Conservation (phyloP, 2,329 filamentous ascomycete species). For the Aspergillus sp. region DNA sequence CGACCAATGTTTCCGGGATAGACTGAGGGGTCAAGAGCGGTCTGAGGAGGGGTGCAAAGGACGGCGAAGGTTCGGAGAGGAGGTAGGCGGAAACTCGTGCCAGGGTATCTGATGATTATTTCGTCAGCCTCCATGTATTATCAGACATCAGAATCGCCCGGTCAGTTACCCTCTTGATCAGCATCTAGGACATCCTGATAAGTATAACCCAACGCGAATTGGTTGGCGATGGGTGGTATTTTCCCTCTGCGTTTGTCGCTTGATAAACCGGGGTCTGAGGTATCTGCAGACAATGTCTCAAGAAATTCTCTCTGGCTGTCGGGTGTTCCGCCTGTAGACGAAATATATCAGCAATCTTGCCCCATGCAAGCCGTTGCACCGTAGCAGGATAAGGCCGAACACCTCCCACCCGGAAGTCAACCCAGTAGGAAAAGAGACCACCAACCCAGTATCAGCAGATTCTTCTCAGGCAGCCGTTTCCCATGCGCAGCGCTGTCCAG, state of each 20-base stretch:
- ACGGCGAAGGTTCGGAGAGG: constrained; percentile 72
- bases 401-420: not conserved
- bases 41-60: constrained; percentile 73
- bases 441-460: constrained; percentile 73
- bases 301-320: constrained; percentile 80
- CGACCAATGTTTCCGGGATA: constrained; percentile 76
- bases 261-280: constrained; percentile 32
- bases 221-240: constrained; percentile 75
- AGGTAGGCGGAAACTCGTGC: constrained; percentile 84
- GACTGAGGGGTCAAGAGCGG: constrained; percentile 77
- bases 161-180: constrained; percentile 70
- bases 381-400: not conserved
- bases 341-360: constrained; percentile 12
- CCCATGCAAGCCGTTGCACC: not conserved
- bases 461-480: constrained; percentile 85
- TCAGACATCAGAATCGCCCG: not conserved
- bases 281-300: constrained; percentile 46
- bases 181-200: constrained; percentile 91
- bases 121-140: constrained; percentile 2
- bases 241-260: constrained; percentile 45
- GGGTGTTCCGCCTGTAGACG: constrained; percentile 61
- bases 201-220: constrained; percentile 86
- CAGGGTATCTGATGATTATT: constrained; percentile 58
- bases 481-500: constrained; percentile 82
- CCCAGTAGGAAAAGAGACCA: constrained; percentile 2